These are phyloP conservation scores for Orbilia blumenaviensis DNA, from an alignment of 2,329 filamentous ascomycete species.

Conservation along the genomic window DNA sequence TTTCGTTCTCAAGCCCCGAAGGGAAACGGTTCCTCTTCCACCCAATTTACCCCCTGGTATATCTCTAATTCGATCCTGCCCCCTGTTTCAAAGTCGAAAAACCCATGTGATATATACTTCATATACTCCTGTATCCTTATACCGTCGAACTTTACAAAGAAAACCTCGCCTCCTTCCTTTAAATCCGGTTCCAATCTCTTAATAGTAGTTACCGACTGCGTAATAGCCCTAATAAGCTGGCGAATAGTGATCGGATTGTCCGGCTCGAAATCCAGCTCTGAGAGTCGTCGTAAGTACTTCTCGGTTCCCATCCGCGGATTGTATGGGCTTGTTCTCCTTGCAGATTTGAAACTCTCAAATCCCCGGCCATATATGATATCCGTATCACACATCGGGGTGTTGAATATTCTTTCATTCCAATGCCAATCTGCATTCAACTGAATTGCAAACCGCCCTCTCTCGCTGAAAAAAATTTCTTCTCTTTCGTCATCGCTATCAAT, in stretches of 20 bases:
- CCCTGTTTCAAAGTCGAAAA: conserved; percentile 43
- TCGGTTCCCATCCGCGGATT: conserved; percentile 18
- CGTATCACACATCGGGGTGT: conserved; percentile 43
- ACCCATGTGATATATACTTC: conserved; percentile 50
- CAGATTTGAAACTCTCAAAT: conserved; percentile 36
- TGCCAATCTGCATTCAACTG: conserved; percentile 43
- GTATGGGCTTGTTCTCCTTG: conserved; percentile 19
- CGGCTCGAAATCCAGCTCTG: conserved; percentile 23
- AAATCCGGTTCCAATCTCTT: conserved; percentile 31
- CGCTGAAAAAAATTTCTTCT: background rate
- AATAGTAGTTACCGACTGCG: conserved; percentile 24
- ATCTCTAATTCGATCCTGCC: conserved; percentile 45
- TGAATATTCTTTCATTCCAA: conserved; percentile 38
- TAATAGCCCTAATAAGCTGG: conserved; percentile 13
- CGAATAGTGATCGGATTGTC: conserved; percentile 25
- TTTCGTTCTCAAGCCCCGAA: too few species aligned
- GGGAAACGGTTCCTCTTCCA: background rate
- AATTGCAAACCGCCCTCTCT: conserved; percentile 15
- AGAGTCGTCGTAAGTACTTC: conserved; percentile 31
- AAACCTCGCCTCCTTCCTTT: conserved; percentile 12
- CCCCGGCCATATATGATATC: conserved; percentile 46
- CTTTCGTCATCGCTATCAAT: conserved; percentile 45
- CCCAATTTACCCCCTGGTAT: conserved; percentile 36
- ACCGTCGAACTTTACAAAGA: conserved; percentile 47
- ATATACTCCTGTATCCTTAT: conserved; percentile 45